Base-by-base conservation (phyloP, 139 green algal genomes). In the Coccomyxa sp. region DNA sequence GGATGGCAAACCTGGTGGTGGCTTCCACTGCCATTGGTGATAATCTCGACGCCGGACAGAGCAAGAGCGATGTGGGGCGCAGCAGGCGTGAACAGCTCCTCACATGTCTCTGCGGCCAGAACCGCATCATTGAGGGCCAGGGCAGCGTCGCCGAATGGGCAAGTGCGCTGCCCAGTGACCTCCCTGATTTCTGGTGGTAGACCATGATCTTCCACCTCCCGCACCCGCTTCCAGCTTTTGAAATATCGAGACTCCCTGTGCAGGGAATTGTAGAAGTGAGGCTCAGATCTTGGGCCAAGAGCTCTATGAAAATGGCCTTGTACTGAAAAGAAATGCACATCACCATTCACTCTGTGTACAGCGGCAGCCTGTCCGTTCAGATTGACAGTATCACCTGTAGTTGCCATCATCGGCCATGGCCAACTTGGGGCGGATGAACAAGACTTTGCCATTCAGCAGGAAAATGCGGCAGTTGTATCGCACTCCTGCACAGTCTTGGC, bases 341-440 rank as follows among this genome's bases (percentile, higher is more conserved):
- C 38, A 51, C 38, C 7, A 51, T 51, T 3, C 38, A 51, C 38
- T 11, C 7, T 7, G 7, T 11, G 38, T 51, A 51, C 38, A 51
- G 38, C 38, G 7, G 38, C 38, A 51, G 38, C 38, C 7, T 51
- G 38, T 7, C 7, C 7, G 3, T 11, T 7, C 38, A 51, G 7
- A 51, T 7, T 71, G 18, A 68, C 45, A 81, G 0, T 7, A 1
- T 28, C 76, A 82, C 88, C 88, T 88, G 91, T 99, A 99, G 89
- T 99, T 99, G 38, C 97, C 97, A 79, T 99, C 97, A 82, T 99
- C 95, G 28, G 95, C 96, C 18, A 99, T 85, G 77, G 93, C 83
- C 81, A 96, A 87, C 89, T 99, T 99, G 76, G 97, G 97, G 9
- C 96, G 90, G 45, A 99, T 94, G 38, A 98, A 90, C 76, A 98